Percentiles rank a stretch among this genome's conserved stretches.
Conservation (phyloP, 768 basidiomycete genomes). For the Suillus subaureus region DNA sequence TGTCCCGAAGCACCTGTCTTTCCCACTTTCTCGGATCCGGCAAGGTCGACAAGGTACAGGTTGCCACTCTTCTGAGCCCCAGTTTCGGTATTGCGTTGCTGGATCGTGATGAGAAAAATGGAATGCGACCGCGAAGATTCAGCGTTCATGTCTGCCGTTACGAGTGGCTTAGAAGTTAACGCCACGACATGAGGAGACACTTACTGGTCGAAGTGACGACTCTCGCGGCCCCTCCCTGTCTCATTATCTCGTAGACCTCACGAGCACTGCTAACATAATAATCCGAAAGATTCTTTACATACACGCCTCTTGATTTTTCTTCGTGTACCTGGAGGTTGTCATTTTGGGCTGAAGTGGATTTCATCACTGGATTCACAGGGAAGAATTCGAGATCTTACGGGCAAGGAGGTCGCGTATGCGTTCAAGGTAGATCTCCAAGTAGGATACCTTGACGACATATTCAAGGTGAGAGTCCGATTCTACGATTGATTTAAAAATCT, state of each 20-base stretch:
- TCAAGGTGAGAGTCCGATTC: slow-evolving; percentile 94
- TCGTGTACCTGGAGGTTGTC: slow-evolving; percentile 99
- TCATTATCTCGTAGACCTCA: slow-evolving; percentile 99
- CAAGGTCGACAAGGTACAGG: slow-evolving; percentile 95
- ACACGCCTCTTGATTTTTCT: slow-evolving; percentile 96
- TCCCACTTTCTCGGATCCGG: slow-evolving; percentile 98
- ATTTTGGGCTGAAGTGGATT: slow-evolving; percentile 71
- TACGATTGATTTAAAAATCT: slow-evolving; percentile 97
- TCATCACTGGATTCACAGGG: neutral
- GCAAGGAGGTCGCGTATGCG: slow-evolving; percentile 92
- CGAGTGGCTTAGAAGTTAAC: slow-evolving; percentile 11
- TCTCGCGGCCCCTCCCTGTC: slow-evolving; percentile 88
- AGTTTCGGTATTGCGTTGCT: slow-evolving; percentile 94
- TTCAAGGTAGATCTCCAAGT: slow-evolving; percentile 99
- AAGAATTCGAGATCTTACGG: slow-evolving; percentile 57
- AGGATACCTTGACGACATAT: slow-evolving; percentile 98
- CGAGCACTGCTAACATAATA: slow-evolving; percentile 95
- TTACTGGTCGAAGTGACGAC: slow-evolving; percentile 93
- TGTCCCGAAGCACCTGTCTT: slow-evolving; percentile 99
- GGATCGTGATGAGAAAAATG: slow-evolving; percentile 97
- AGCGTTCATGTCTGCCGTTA: slow-evolving; percentile 90
- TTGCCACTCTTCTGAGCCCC: slow-evolving; percentile 97
- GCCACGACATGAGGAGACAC: slow-evolving; percentile 31
- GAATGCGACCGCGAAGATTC: slow-evolving; percentile 99
- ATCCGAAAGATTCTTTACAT: slow-evolving; percentile 96